phyloP scores from a whole-genome alignment of 1,139 yeast species.

The Suhomyces atakaporum region DNA sequence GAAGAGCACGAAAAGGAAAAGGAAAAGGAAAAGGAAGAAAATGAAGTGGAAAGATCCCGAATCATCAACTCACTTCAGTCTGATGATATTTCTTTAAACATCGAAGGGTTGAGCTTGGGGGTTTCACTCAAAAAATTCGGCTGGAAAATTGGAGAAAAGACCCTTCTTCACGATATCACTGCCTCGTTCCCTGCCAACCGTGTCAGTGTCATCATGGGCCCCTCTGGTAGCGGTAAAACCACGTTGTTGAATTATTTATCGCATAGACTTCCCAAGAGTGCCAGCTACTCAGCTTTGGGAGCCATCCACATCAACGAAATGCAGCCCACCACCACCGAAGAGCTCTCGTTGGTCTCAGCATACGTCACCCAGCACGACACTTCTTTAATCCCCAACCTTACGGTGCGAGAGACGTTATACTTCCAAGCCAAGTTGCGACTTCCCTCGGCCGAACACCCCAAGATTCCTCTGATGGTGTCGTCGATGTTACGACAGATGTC shows the following conservation, averaged over 20 bases:
- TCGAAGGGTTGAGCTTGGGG: conserved; percentile 24
- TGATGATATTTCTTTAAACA: conserved; percentile 17
- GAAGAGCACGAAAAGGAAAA: conserved; percentile 16
- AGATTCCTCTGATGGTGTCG: conserved; percentile 20
- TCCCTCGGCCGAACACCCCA: conserved; percentile 19
- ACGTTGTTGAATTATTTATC: conserved; percentile 26
- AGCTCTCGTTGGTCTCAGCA: conserved; percentile 22
- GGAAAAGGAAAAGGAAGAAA: conserved; percentile 2
- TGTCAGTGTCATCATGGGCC: conserved; percentile 31
- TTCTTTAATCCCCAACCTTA: conserved; percentile 24
- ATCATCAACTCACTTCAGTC: neutral
- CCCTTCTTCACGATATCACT: conserved; percentile 19
- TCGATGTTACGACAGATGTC: conserved; percentile 23
- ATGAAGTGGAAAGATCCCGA: neutral
- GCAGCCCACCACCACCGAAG: conserved; percentile 17
- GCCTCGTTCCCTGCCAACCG: conserved; percentile 22
- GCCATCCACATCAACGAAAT: conserved; percentile 16
- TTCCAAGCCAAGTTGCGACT: conserved; percentile 27
- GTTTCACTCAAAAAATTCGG: conserved; percentile 16
- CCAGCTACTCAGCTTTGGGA: conserved; percentile 18
- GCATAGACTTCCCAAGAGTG: conserved; percentile 17
- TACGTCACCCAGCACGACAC: conserved; percentile 29
- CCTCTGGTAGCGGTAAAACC: conserved; percentile 31
- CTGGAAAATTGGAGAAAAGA: conserved; percentile 7
- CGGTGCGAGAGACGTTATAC: conserved; percentile 28